Base-by-base conservation (phyloP, 192 early-diverging fungal species). In the Funneliformis mosseae region DNA sequence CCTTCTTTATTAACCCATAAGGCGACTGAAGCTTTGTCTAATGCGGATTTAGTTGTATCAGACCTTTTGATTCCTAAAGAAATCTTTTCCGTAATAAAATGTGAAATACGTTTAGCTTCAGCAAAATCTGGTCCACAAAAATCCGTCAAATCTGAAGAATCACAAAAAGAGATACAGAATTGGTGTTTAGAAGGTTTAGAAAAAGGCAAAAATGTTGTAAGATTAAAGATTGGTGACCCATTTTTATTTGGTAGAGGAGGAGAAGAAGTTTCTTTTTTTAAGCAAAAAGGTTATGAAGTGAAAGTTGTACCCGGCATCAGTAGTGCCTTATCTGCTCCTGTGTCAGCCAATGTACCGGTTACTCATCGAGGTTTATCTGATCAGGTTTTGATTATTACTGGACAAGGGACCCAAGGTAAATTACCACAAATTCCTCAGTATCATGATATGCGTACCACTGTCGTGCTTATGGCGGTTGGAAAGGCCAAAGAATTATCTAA, bases 171-270 rank as follows among this genome's bases (percentile, higher is more conserved):
- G 60, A 85, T 95, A 60, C 88, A 94, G 82, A 87, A 85, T n/a
- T 90, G 91, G 85, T 92, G 90, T 59, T 85, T 96, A 21, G 88
- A 90, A 45, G 94, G 90, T n/a, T 83, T 96, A 21, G 78, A 86
- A 5, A 84, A 86, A 28, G 92, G 92, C 42, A 83, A 88, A 80
- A 85, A 81, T 4, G 97, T 98, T 5, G 94, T 96, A 62, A 87
- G 97, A 59, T 85, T 98, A 55, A 97, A 98, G 88, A 91, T 92
- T 61, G 97, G 97, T n/a, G 95, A 97, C 76, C 95, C 95, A 28
- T 95, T 96, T 81, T 89, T 98, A 60, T 98, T 96, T 81, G 97
- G 96, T 10, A 92, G 97, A 16, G 97, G 96, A 27, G 95, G 92
- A 18, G 97, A 98, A 82, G 97, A 98, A 82, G 84, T 95, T 11